A percentile compares a stretch with the other conserved stretches of the same genome.
Conservation (phyloP, 2,329 filamentous ascomycete genomes). For the Cordyceps tenuipes region DNA sequence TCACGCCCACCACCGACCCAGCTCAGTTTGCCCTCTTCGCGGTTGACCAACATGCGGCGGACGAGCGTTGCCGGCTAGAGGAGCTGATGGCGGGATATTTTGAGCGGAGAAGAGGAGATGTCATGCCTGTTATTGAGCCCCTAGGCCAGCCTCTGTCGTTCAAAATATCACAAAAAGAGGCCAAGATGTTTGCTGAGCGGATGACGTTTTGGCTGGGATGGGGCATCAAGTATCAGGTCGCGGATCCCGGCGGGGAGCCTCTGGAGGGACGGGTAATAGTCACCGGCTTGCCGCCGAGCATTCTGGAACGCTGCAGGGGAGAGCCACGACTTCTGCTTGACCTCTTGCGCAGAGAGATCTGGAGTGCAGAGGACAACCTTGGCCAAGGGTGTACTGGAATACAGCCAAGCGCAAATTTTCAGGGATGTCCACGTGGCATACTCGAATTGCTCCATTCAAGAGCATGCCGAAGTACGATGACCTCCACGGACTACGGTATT, state of each 20-base stretch:
- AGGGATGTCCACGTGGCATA: slow-evolving; percentile 65
- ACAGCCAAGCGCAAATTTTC: slow-evolving; percentile 34
- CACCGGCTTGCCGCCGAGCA: slow-evolving; percentile 56
- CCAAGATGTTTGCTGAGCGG: slow-evolving; percentile 45
- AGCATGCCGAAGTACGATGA: slow-evolving; percentile 58
- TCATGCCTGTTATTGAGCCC: slow-evolving; percentile 21
- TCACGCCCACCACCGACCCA: neutral
- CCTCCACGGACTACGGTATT: too few relatives aligned
- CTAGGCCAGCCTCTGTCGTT: slow-evolving; percentile 53
- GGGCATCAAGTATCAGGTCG: slow-evolving; percentile 61
- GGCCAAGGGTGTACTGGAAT: neutral
- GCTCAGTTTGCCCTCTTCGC: slow-evolving; percentile 55
- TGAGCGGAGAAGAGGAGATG: slow-evolving; percentile 16
- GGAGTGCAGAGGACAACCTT: slow-evolving; percentile 48
- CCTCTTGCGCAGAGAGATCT: slow-evolving; percentile 66
- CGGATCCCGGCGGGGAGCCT: neutral
- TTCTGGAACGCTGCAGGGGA: slow-evolving; percentile 64
- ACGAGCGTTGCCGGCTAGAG: slow-evolving; percentile 80
- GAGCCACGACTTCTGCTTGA: slow-evolving; percentile 67
- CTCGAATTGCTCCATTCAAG: slow-evolving; percentile 69
- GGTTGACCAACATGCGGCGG: slow-evolving; percentile 90
- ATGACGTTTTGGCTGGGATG: slow-evolving; percentile 56
- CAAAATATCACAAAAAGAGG: slow-evolving; percentile 54
- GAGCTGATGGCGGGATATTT: slow-evolving; percentile 53
- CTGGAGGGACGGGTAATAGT: slow-evolving; percentile 36